These are phyloP conservation scores for Casuarina equisetifolia DNA, from an alignment of 306 rosid genomes.

Conservation along the genomic window DNA sequence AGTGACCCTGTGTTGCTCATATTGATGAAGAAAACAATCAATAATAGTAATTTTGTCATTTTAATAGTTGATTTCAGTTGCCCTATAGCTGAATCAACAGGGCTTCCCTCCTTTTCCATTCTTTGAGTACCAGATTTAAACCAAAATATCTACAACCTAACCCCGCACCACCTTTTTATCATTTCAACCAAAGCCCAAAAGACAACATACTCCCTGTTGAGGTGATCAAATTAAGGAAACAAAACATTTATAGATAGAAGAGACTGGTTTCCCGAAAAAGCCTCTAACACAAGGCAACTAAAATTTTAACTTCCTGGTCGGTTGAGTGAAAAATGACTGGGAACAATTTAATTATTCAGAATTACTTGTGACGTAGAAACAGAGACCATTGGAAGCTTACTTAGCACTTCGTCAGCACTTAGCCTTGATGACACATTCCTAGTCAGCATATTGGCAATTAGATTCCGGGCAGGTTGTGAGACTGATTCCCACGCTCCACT, in stretches of 20 bases:
- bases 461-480: slow-evolving; percentile 89
- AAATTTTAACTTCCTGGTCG: not conserved
- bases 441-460: slow-evolving; percentile 85
- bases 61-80: not conserved
- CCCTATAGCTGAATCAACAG: not conserved
- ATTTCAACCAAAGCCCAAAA: not conserved
- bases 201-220: not conserved
- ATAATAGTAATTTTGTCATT: not conserved
- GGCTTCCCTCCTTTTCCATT: not conserved
- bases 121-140: not conserved
- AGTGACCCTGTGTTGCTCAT: not conserved
- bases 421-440: slow-evolving; percentile 88
- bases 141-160: not conserved
- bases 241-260: not conserved
- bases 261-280: too few species aligned
- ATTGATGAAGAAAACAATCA: not conserved
- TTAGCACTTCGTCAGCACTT: slow-evolving; percentile 88
- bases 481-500: slow-evolving; percentile 71
- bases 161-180: not conserved
- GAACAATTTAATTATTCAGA: not conserved
- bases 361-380: not conserved
- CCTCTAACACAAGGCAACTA: not conserved
- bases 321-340: not conserved
- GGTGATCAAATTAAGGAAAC: too few species aligned
- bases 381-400: slow-evolving; percentile 51